These are phyloP conservation scores for Furcasterigmium sp. DNA, from an alignment of 2,329 filamentous ascomycete species.

Conservation along the genomic window DNA sequence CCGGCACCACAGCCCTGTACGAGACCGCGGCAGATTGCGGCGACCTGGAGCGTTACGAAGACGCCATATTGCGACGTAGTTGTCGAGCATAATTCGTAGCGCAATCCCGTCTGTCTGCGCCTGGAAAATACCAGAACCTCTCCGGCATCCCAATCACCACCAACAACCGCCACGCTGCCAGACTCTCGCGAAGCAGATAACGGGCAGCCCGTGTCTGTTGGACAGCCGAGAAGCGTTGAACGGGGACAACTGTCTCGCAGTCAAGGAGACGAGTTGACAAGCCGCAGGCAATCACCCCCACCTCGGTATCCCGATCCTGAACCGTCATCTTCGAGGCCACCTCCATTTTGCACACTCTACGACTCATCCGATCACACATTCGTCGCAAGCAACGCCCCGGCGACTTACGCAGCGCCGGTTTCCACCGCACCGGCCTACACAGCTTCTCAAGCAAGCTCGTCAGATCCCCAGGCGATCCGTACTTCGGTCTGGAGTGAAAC, in stretches of 20 bases:
- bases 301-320: constrained; percentile 56
- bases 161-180: constrained; percentile 40
- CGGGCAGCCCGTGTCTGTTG: constrained; percentile 37
- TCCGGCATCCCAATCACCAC: not conserved
- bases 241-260: not conserved
- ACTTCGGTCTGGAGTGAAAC: constrained; percentile 43
- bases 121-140: not conserved
- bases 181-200: constrained; percentile 35
- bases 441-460: constrained; percentile 31
- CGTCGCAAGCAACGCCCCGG: constrained; percentile 12
- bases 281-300: constrained; percentile 44
- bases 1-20: no score
- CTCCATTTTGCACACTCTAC: constrained; percentile 58
- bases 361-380: constrained; percentile 30
- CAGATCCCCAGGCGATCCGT: constrained; percentile 27
- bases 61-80: no score
- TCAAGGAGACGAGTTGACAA: constrained; percentile 13
- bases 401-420: constrained; percentile 1
- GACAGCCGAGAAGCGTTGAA: constrained; percentile 16
- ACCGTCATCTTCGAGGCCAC: constrained; percentile 47
- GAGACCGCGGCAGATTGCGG: no score
- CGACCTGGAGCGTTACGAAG: no score
- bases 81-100: no score
- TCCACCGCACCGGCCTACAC: constrained; percentile 51
- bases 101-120: no score